Base-by-base conservation (phyloP, 768 basidiomycete genomes). In the Amanita jacksonii region DNA sequence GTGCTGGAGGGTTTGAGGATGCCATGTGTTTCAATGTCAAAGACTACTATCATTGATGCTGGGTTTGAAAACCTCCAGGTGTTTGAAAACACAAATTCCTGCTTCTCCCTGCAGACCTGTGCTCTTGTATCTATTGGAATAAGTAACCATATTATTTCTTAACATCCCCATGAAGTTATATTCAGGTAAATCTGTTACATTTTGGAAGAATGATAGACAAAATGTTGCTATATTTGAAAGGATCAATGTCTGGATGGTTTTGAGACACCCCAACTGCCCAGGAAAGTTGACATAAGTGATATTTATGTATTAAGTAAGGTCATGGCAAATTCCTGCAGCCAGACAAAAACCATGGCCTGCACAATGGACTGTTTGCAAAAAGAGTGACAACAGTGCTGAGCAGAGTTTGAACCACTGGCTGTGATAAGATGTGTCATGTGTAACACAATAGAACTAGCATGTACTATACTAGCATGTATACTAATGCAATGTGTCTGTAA, bases 61-160 rank as follows among this genome's bases (percentile, higher is more conserved):
- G 27, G 7, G 13, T 43, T n/a, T 27, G 2, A 22, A 19, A 46
- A 52, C 4, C 38, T 47, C 55, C 1, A 6, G 51, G 34, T 35
- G 34, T 35, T 35, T 35, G 34, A 35, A 35, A 35, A 35, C 34
- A 10, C n/a, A 18, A 35, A 35, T 35, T 35, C n/a, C 34, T 15
- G 8, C 15, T 8, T 15, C 8, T 35, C 19, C 34, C 34, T 35
- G 15, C 19, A 18, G 34, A 7, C 34, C 34, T 9, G 15, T 35
- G 34, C 15, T 15, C 34, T 35, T 15, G 34, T 35, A 35, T n/a
- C n/a, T n/a, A n/a, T n/a, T n/a, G n/a, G n/a, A n/a, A n/a, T n/a
- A n/a, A n/a, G n/a, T n/a, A n/a, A 15, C 19, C 19, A 35, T 35
- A 9, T n/a, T 35, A 2, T 15, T 35, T 10, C 15, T 15, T 15